These are phyloP conservation scores for Sporothrix euskadiensis DNA, from an alignment of 2,329 filamentous ascomycete genomes.

Conservation along the genomic window DNA sequence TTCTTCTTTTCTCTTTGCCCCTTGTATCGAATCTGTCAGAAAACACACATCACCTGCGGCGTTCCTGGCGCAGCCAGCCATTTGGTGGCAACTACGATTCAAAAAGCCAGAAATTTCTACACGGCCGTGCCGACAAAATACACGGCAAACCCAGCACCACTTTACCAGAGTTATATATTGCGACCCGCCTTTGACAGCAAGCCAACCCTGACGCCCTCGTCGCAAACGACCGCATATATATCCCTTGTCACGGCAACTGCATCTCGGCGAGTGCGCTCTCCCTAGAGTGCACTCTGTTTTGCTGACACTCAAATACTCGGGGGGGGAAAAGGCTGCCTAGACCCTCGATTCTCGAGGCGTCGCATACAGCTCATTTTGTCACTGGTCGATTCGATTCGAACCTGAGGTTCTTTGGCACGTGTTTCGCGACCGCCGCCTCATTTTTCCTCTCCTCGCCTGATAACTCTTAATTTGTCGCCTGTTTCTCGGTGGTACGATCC, in stretches of 20 bases:
- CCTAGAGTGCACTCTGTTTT: neutral
- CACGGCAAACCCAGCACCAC: neutral
- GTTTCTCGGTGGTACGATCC: neutral
- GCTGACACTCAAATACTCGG: neutral
- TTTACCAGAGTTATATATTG: conserved; percentile 14
- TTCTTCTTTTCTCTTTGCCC: neutral
- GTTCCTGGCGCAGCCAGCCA: conserved; percentile 10
- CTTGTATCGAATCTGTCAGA: neutral
- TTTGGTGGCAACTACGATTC: neutral
- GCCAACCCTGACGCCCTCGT: neutral
- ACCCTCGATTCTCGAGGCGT: conserved; percentile 1
- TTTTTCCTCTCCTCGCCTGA: neutral
- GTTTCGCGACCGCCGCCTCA: neutral
- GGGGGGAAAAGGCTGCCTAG: neutral
- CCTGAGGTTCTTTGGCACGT: neutral
- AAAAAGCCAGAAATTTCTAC: neutral
- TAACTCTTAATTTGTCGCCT: neutral
- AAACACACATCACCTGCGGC: neutral
- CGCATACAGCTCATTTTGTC: neutral
- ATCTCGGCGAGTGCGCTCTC: neutral
- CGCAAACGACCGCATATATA: conserved; percentile 12
- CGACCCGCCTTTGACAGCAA: conserved; percentile 9
- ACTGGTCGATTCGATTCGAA: neutral
- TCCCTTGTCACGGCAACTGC: neutral
- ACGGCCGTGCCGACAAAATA: conserved; percentile 3